A percentile compares a stretch with the other conserved stretches of the same genome.
Evolutionary conservation across 768 basidiomycete species (phyloP).

Genomic region (Boletus huronensis): DNA sequence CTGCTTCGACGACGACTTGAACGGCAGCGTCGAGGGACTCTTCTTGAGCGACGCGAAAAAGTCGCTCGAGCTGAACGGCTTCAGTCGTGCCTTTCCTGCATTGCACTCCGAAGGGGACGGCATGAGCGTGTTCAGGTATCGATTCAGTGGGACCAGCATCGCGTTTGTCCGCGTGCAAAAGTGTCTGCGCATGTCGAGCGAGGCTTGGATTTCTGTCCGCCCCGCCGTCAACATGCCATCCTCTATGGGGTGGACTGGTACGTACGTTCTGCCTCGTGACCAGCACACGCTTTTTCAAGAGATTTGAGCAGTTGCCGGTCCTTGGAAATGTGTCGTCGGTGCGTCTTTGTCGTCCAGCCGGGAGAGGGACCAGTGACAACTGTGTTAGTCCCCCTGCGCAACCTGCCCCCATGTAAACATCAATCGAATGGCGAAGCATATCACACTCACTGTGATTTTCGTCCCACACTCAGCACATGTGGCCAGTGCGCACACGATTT

Average conservation of each 20-base stretch:
- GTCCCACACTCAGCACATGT: constrained; percentile 71
- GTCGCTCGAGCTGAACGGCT: constrained; percentile 62
- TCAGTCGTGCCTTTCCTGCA: constrained; percentile 41
- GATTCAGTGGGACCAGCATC: constrained; percentile 83
- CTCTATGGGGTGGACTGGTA: constrained; percentile 2
- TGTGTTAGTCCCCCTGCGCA: background rate
- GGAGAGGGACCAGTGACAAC: constrained; percentile 50
- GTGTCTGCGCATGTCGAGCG: constrained; percentile 68
- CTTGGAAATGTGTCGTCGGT: constrained; percentile 83
- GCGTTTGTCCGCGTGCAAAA: constrained; percentile 84
- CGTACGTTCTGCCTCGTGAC: constrained; percentile 52
- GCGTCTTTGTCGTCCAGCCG: constrained; percentile 75
- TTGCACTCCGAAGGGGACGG: constrained; percentile 56
- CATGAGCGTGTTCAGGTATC: constrained; percentile 87
- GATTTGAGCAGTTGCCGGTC: constrained; percentile 71
- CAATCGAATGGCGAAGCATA: background rate
- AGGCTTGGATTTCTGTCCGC: constrained; percentile 54
- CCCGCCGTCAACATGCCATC: background rate
- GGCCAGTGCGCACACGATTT: constrained; percentile 83
- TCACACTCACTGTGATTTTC: constrained; percentile 40
- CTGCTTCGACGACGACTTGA: constrained; percentile 61
- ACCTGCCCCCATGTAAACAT: constrained; percentile 2
- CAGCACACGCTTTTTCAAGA: constrained; percentile 58
- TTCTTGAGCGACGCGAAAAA: constrained; percentile 73
- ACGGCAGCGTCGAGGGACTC: constrained; percentile 69